Percentiles rank a stretch among this genome's conserved stretches.
These are phyloP conservation scores for Asterophora parasitica DNA, from an alignment of 768 basidiomycete genomes.

Conservation along the genomic window DNA sequence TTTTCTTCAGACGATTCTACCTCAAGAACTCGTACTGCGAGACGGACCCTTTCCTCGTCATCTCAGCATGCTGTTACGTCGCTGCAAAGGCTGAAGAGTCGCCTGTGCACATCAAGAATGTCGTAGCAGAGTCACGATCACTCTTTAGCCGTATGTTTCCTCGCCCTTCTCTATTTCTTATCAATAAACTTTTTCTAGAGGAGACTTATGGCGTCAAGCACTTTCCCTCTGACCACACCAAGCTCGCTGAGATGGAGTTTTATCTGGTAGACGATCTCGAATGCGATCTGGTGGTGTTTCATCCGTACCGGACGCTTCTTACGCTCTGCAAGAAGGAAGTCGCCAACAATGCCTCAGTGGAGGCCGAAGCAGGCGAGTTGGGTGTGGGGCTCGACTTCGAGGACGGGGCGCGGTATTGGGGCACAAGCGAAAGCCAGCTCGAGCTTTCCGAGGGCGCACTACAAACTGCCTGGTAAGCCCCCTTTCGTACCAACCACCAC, in stretches of 20 bases:
- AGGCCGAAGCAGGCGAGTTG: slow-evolving; percentile 53
- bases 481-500: background rate
- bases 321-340: slow-evolving; percentile 67
- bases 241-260: slow-evolving; percentile 98
- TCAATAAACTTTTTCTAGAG: slow-evolving; percentile 26
- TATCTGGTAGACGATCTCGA: slow-evolving; percentile 96
- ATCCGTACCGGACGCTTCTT: slow-evolving; percentile 88
- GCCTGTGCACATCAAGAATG: slow-evolving; percentile 90
- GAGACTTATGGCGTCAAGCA: slow-evolving; percentile 69
- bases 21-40: slow-evolving; percentile 93
- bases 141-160: slow-evolving; percentile 63
- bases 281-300: slow-evolving; percentile 90
- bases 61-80: slow-evolving; percentile 91
- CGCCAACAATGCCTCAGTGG: slow-evolving; percentile 34
- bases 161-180: background rate
- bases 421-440: slow-evolving; percentile 72
- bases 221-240: slow-evolving; percentile 86
- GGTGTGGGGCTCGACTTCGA: slow-evolving; percentile 42
- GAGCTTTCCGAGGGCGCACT: slow-evolving; percentile 72
- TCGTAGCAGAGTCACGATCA: slow-evolving; percentile 76
- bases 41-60: slow-evolving; percentile 91
- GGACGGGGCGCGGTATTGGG: slow-evolving; percentile 71
- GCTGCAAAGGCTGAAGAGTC: slow-evolving; percentile 97
- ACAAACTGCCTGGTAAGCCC: slow-evolving; percentile 84
- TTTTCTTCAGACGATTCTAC: slow-evolving; percentile 97